Base-by-base conservation (phyloP, 2,329 filamentous ascomycete species). In the Ophiocordyceps camponoti-leonardi region DNA sequence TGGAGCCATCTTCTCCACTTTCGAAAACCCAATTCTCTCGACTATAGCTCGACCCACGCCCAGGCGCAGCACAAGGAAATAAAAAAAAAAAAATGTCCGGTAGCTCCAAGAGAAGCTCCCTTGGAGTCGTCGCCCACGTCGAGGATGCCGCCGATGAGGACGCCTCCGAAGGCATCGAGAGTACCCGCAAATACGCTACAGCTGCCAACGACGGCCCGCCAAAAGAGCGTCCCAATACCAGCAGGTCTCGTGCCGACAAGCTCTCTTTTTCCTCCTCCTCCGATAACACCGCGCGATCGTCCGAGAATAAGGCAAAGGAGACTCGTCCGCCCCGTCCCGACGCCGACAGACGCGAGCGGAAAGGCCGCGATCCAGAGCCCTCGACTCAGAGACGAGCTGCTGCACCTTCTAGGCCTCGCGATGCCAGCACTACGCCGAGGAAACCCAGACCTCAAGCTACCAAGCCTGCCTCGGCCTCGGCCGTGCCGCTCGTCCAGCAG, bases 101-200 rank as follows among this genome's bases (percentile, higher is more conserved):
- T 35, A 55, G 55, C 53, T 51, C 50, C 53, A 56, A 59, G 51
- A 52, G 49, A 44, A 51, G 48, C 48, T 53, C 57, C 42, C 51
- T 60, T 52, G 60, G 31, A 33, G 31, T 33, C 31, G 16, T 67
- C 46, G 65, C 66, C 47, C 67, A 67, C 55, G 62, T 72, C 47
- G 67, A 75, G 56, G 73, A 75, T 33, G 50, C 49, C 46, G 68
- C 61, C 42, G 69, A 74, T 53, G 70, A 75, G 52, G 71, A 74
- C 44, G 60, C 63, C 33, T 56, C 65, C 39, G 59, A 60, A 50
- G 65, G 64, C 41, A 63, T 62, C 19, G 56, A 56, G 49, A 59
- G 61, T 48, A 65, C 61, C 41, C 60, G 62, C 28, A 57, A 55
- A 43, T 75, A 73, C 58, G 72, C 72, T 50, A 60, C 60, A 4